phyloP scores from a whole-genome alignment of 495 filamentous ascomycete species.

The Copromyces sp. region DNA sequence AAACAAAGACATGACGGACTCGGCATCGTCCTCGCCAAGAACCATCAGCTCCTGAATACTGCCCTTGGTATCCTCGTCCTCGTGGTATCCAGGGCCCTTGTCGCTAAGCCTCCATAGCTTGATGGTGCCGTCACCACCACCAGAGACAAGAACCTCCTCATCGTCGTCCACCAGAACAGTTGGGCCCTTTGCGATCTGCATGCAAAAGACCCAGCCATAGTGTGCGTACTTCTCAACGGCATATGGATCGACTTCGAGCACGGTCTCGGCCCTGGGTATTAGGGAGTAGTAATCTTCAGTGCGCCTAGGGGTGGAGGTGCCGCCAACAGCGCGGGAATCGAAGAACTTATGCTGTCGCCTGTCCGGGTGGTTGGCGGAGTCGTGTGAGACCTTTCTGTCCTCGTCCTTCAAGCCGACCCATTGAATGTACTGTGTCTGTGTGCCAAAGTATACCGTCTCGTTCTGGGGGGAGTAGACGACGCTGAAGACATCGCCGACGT shows the following conservation, averaged over 20 bases:
- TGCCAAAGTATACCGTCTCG: slow-evolving; percentile 81
- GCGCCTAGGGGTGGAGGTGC: slow-evolving; percentile 60
- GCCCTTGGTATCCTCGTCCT: slow-evolving; percentile 32
- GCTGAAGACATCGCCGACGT: slow-evolving; percentile 93
- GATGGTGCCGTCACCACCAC: slow-evolving; percentile 86
- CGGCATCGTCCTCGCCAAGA: slow-evolving; percentile 70
- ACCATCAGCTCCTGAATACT: slow-evolving; percentile 49
- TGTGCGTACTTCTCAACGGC: slow-evolving; percentile 85
- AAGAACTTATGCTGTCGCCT: slow-evolving; percentile 88
- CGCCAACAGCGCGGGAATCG: slow-evolving; percentile 78
- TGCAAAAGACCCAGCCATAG: slow-evolving; percentile 90
- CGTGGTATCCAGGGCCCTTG: slow-evolving; percentile 18
- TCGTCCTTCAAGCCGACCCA: slow-evolving; percentile 43
- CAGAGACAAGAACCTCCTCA: slow-evolving; percentile 77
- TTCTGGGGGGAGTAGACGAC: slow-evolving; percentile 70
- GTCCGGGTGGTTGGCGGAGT: slow-evolving; percentile 61
- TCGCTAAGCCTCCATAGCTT: slow-evolving; percentile 73
- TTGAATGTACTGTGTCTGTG: slow-evolving; percentile 91
- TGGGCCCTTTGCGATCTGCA: slow-evolving; percentile 63
- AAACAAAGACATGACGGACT: slow-evolving; percentile 71
- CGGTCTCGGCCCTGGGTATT: slow-evolving; percentile 43
- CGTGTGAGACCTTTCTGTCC: slow-evolving; percentile 42
- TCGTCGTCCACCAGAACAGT: slow-evolving; percentile 50
- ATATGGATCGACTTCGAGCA: slow-evolving; percentile 72
- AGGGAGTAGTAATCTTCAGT: slow-evolving; percentile 38